These are phyloP conservation scores for Sugiyamaella japonica DNA, from an alignment of 1,139 yeast genomes.

Conservation along the genomic window DNA sequence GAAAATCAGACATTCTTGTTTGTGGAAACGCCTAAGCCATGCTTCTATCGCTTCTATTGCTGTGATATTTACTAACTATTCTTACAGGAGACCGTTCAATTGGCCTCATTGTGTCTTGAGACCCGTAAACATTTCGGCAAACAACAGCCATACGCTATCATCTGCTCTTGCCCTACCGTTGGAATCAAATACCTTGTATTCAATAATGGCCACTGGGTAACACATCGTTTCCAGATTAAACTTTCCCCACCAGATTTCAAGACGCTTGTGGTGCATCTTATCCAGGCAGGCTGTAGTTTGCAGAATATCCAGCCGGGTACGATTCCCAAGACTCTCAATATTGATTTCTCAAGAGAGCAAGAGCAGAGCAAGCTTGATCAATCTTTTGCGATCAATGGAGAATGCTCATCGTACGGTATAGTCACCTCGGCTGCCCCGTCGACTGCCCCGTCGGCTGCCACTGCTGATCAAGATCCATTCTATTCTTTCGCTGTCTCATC, in stretches of 20 bases:
- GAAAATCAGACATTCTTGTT: slow-evolving; percentile 12
- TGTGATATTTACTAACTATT: background rate
- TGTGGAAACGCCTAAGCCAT: background rate
- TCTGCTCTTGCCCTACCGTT: slow-evolving; percentile 20
- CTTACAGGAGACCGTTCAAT: slow-evolving; percentile 6
- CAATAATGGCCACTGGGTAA: slow-evolving; percentile 9
- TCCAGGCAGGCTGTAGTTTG: slow-evolving; percentile 11
- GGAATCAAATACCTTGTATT: slow-evolving; percentile 23
- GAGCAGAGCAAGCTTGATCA: background rate
- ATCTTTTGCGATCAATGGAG: background rate
- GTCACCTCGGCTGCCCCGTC: too few relatives aligned
- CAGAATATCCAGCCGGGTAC: slow-evolving; percentile 10
- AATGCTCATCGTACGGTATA: background rate
- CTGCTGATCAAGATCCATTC: too few relatives aligned
- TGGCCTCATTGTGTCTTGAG: slow-evolving; percentile 8
- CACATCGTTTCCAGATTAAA: slow-evolving; percentile 9
- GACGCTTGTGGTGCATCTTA: background rate
- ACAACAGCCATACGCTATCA: slow-evolving; percentile 19
- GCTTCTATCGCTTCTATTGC: background rate
- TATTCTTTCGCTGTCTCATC: too few relatives aligned
- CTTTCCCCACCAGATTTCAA: slow-evolving; percentile 1
- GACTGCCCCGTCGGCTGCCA: too few relatives aligned
- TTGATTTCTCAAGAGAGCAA: background rate
- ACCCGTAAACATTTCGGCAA: slow-evolving; percentile 3
- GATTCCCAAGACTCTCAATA: background rate